Conservation (phyloP, 2,329 filamentous ascomycete genomes). For the Oidium heveae region DNA sequence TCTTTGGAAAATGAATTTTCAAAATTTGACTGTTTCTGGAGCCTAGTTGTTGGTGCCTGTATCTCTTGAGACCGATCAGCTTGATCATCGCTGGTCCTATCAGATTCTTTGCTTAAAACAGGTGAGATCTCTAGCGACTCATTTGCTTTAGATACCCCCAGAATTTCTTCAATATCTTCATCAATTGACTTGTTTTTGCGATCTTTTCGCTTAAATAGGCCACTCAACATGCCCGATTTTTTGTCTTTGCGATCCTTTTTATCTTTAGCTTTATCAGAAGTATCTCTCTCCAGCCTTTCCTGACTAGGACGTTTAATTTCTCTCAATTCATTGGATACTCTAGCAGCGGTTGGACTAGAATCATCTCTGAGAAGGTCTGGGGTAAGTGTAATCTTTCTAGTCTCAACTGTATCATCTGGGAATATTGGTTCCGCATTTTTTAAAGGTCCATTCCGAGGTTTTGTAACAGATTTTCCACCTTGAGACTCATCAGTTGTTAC, state of each 20-base stretch:
- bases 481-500: conserved; percentile 41
- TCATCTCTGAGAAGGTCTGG: conserved; percentile 81
- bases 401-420: conserved; percentile 84
- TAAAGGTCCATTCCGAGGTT: conserved; percentile 64
- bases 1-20: conserved; percentile 11
- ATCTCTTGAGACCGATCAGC: conserved; percentile 10
- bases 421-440: conserved; percentile 93
- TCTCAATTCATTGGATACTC: conserved; percentile 20
- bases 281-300: conserved; percentile 49
- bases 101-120: conserved; percentile 13
- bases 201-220: conserved; percentile 22
- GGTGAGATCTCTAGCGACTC: conserved; percentile 17
- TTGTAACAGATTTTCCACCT: conserved; percentile 26
- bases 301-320: conserved; percentile 39
- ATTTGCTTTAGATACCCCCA: conserved; percentile 15
- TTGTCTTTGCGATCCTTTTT: conserved; percentile 36
- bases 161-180: conserved; percentile 20
- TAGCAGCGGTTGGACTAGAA: conserved; percentile 16
- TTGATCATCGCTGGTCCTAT: conserved; percentile 10
- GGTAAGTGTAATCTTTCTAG: conserved; percentile 90
- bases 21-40: conserved; percentile 33
- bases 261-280: conserved; percentile 41
- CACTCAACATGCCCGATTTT: conserved; percentile 37
- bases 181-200: conserved; percentile 27
- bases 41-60: conserved; percentile 36